Evolutionary conservation across 768 basidiomycete species (phyloP).

Genomic region (Boletus pseudo-olivaceus): DNA sequence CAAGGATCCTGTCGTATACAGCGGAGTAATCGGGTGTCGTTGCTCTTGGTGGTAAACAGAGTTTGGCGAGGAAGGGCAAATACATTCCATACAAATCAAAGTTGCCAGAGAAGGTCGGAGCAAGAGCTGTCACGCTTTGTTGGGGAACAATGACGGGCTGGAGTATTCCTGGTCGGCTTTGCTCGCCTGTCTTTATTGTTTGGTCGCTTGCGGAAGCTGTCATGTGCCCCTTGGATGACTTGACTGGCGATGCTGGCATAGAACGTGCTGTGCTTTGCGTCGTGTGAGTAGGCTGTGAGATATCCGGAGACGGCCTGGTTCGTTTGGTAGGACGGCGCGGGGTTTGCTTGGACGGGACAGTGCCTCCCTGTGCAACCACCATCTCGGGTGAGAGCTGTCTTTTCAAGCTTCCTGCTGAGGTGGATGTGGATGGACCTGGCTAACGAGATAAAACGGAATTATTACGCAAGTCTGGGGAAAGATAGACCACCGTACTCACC

Average conservation of each 20-base stretch:
- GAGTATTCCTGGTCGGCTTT: neutral
- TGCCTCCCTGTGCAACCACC: neutral
- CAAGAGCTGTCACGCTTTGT: neutral
- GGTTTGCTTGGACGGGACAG: neutral
- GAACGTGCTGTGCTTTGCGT: conserved; percentile 3
- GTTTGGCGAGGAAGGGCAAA: conserved; percentile 33
- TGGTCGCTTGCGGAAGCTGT: neutral
- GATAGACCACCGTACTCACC: conserved; percentile 3
- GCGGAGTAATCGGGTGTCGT: conserved; percentile 26
- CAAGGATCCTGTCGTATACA: conserved; percentile 35
- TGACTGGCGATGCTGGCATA: conserved; percentile 8
- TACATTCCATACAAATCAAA: conserved; percentile 41
- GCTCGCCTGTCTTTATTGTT: neutral
- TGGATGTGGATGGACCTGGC: conserved; percentile 12
- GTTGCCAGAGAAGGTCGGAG: conserved; percentile 29
- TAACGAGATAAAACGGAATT: neutral
- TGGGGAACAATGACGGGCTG: conserved; percentile 9
- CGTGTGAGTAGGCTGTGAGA: conserved; percentile 7
- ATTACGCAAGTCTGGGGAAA: neutral
- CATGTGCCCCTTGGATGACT: conserved; percentile 1
- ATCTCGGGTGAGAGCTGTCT: conserved; percentile 20
- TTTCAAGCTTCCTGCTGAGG: conserved; percentile 21
- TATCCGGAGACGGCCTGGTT: conserved; percentile 7
- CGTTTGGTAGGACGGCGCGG: conserved; percentile 21
- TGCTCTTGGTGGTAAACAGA: conserved; percentile 30